Conservation (phyloP, 495 filamentous ascomycete genomes). For the Cercophora samala region DNA sequence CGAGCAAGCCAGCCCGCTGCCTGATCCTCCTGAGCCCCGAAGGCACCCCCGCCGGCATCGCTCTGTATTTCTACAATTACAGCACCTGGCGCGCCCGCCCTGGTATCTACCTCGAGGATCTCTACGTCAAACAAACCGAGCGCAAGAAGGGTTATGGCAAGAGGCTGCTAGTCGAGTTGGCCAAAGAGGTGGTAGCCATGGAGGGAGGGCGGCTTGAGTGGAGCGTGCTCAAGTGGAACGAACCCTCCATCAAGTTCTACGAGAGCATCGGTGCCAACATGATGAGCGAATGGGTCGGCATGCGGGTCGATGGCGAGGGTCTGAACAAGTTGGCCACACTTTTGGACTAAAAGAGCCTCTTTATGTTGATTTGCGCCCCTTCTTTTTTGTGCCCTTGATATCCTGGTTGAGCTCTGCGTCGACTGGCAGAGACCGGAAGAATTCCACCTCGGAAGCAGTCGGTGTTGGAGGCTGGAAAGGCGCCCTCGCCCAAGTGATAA, state of each 20-base stretch:
- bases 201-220: constrained; percentile 80
- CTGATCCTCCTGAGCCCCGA: constrained; percentile 44
- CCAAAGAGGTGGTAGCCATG: constrained; percentile 68
- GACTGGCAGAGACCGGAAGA: constrained; percentile 13
- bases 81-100: constrained; percentile 81
- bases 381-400: background rate
- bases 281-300: constrained; percentile 85
- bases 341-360: constrained; percentile 32
- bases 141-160: constrained; percentile 77
- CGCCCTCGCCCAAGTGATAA: background rate
- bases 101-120: constrained; percentile 91
- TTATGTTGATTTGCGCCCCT: background rate
- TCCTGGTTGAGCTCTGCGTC: background rate
- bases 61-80: constrained; percentile 59
- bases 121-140: constrained; percentile 72
- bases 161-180: constrained; percentile 69
- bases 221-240: constrained; percentile 90
- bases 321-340: constrained; percentile 58
- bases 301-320: constrained; percentile 78
- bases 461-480: background rate
- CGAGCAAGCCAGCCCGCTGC: constrained; percentile 44
- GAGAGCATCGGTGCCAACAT: constrained; percentile 72
- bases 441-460: constrained; percentile 11
- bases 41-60: constrained; percentile 50
- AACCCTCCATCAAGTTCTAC: constrained; percentile 86